Evolutionary conservation across 2,329 filamentous ascomycete species (phyloP), one percentile per base, ranked within the genome.

Genomic region (Hypoxylon sp.): DNA sequence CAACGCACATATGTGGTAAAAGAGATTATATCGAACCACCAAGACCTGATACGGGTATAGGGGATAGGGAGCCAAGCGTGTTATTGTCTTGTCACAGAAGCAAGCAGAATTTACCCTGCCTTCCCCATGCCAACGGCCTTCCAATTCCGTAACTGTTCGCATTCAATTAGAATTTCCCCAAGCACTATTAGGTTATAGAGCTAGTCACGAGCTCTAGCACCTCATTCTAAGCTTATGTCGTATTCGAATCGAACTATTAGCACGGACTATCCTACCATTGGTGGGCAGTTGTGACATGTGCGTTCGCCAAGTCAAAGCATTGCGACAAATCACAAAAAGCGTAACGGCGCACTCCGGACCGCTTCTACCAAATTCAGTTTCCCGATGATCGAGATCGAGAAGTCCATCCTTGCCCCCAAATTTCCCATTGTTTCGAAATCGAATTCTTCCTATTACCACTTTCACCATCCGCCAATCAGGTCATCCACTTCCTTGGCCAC

Each of bases 351-450:
- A 21, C 38, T 43, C 38, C 38, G 38, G 28, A 30, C 28, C 28
- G 9, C 5, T 7, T 30, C n/a, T n/a, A n/a, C n/a, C n/a, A n/a
- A n/a, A n/a, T n/a, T 9, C 17, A 9, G 34, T 53, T 17, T 28
- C 17, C 14, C 50, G 50, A 30, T 25, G 34, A 69, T 69, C 67
- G 67, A 62, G 67, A 67, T 69, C 52, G 49, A 64, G 21, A 63
- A 69, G 32, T 28, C 25, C 49, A 59, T 63, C 60, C 49, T 46
- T 50, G 60, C 50, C n/a, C 21, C 25, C n/a, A 49, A 38, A 52
- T 60, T 61, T 65, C 65, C 65, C 65, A 68, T 65, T 45, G 32
- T 61, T 50, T 63, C 59, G 50, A 63, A 36, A 69, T 69, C 55
- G 66, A 38, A 69, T 69, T 69, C 50, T 60, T 28, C 21, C 36